These are phyloP conservation scores for Aspergillus chevalieri DNA, from an alignment of 2,329 filamentous ascomycete species.

Conservation along the genomic window DNA sequence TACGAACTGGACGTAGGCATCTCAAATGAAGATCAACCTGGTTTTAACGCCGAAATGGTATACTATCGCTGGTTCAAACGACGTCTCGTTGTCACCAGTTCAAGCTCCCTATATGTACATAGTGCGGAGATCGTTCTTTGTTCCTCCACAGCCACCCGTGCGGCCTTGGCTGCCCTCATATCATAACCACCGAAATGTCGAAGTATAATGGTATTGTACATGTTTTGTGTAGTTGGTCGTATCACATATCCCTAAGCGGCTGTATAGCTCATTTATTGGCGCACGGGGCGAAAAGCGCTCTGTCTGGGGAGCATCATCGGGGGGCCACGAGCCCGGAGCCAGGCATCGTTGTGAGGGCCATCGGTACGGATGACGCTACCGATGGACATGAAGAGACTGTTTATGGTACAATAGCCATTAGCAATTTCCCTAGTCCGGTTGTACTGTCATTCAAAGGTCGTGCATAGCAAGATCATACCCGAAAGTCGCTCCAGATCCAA, in stretches of 20 bases:
- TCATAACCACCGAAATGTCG: background rate
- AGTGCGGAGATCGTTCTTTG: conserved; percentile 3
- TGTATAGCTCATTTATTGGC: conserved; percentile 21
- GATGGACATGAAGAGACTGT: conserved; percentile 94
- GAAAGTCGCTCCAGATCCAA: conserved; percentile 89
- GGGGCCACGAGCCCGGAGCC: conserved; percentile 64
- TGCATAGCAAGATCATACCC: conserved; percentile 56
- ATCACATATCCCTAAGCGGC: conserved; percentile 14
- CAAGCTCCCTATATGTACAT: conserved; percentile 14
- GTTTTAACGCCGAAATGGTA: background rate
- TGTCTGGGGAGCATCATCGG: conserved; percentile 62
- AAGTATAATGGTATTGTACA: conserved; percentile 27
- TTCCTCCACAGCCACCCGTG: background rate
- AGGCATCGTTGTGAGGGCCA: conserved; percentile 69
- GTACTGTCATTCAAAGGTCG: background rate
- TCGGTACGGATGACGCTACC: conserved; percentile 94
- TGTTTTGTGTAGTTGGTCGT: conserved; percentile 15
- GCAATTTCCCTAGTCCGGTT: background rate
- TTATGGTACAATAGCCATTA: background rate
- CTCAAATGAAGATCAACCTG: background rate
- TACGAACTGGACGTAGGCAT: background rate
- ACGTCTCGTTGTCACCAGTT: background rate
- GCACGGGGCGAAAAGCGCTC: conserved; percentile 25
- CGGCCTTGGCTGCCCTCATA: background rate
- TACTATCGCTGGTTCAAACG: background rate